A percentile compares a stretch with the other conserved stretches of the same genome.
Evolutionary conservation across 2,329 filamentous ascomycete species (phyloP).

Genomic region (Phyllosticta paracitricarpa): DNA sequence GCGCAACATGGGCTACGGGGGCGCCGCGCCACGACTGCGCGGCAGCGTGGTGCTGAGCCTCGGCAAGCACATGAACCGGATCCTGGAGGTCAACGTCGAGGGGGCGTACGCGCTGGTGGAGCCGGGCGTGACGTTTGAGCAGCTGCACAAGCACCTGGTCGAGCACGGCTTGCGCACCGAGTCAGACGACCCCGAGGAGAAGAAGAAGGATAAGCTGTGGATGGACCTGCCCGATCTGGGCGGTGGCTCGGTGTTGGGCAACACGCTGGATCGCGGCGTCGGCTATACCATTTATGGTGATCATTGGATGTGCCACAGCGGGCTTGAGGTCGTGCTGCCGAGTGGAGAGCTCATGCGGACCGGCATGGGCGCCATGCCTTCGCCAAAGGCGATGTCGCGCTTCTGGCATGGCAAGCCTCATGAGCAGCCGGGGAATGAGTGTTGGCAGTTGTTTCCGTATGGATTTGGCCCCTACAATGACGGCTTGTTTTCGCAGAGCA

Average conservation of each 20-base stretch:
- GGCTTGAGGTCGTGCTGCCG: conserved; percentile 35
- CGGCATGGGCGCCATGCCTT: conserved; percentile 31
- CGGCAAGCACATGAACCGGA: conserved; percentile 32
- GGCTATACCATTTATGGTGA: conserved; percentile 29
- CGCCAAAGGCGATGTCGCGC: conserved; percentile 10
- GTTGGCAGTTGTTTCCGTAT: conserved; percentile 25
- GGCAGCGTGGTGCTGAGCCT: conserved; percentile 39
- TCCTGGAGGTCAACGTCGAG: conserved; percentile 31
- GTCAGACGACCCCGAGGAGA: neutral
- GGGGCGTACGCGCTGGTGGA: conserved; percentile 34
- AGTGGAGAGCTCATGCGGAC: conserved; percentile 30
- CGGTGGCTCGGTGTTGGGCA: conserved; percentile 26
- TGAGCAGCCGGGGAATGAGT: conserved; percentile 16
- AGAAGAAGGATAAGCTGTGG: conserved; percentile 26
- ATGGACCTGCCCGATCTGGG: conserved; percentile 30
- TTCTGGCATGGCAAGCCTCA: neutral
- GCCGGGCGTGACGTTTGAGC: conserved; percentile 39
- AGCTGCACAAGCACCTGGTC: conserved; percentile 34
- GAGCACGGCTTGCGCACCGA: conserved; percentile 16
- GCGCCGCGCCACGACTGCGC: conserved; percentile 36
- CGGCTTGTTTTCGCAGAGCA: conserved; percentile 27
- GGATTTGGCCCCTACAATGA: conserved; percentile 28
- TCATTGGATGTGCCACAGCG: conserved; percentile 37
- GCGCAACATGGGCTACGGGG: conserved; percentile 42
- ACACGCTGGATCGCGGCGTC: conserved; percentile 25